phyloP scores from a whole-genome alignment of 2,329 filamentous ascomycete genomes.

The Erysiphe neolycopersici region DNA sequence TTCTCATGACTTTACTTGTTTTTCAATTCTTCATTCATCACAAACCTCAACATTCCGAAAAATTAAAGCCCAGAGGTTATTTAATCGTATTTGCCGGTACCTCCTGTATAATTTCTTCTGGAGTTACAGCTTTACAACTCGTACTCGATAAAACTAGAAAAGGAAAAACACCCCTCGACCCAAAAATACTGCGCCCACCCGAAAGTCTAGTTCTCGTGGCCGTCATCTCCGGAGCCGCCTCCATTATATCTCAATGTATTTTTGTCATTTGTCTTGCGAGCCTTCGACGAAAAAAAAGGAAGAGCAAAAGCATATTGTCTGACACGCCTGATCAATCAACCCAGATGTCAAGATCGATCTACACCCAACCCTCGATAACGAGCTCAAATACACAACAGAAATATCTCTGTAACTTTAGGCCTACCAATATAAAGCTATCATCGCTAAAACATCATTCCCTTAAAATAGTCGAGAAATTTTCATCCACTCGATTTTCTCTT shows the following conservation, averaged over 20 bases:
- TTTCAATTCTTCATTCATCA: slow-evolving; percentile 8
- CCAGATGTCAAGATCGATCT: background rate
- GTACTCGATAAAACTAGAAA: slow-evolving; percentile 6
- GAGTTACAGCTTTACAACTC: slow-evolving; percentile 8
- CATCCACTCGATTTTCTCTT: no score
- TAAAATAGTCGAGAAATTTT: no score
- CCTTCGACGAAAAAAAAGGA: slow-evolving; percentile 5
- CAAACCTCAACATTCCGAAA: slow-evolving; percentile 9
- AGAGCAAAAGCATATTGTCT: slow-evolving; percentile 3
- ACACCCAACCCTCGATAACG: background rate
- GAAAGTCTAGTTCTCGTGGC: slow-evolving; percentile 7
- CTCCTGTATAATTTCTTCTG: slow-evolving; percentile 5
- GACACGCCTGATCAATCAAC: background rate
- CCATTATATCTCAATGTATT: slow-evolving; percentile 8
- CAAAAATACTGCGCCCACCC: slow-evolving; percentile 5
- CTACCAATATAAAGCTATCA: background rate
- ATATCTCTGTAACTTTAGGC: background rate
- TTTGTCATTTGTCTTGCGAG: slow-evolving; percentile 11
- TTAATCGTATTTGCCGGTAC: slow-evolving; percentile 7
- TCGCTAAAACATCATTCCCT: background rate
- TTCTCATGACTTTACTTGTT: slow-evolving; percentile 7
- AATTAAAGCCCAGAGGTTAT: slow-evolving; percentile 2
- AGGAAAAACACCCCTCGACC: background rate
- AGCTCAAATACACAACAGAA: background rate
- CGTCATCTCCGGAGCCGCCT: slow-evolving; percentile 11